phyloP scores from a whole-genome alignment of 352 stramenopile genomes.

The Phytophthora podocarpi region DNA sequence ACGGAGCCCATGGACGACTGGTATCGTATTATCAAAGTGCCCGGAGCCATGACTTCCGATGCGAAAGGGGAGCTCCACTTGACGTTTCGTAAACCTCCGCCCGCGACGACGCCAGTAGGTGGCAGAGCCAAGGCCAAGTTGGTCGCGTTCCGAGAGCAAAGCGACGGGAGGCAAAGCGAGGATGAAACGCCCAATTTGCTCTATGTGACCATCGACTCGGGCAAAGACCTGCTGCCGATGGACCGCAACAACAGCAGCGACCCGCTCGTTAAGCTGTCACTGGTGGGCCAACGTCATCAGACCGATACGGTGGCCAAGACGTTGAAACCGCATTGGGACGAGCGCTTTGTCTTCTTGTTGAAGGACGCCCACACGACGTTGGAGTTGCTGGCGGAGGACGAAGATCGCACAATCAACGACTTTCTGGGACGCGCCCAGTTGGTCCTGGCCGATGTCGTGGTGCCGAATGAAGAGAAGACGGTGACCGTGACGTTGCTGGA shows the following conservation, averaged over 20 bases:
- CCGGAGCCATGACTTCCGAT: conserved; percentile 54
- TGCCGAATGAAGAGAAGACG: conserved; percentile 50
- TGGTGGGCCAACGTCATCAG: conserved; percentile 74
- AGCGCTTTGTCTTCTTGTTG: conserved; percentile 66
- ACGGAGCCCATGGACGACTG: conserved; percentile 40
- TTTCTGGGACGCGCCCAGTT: conserved; percentile 66
- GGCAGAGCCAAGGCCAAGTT: conserved; percentile 27
- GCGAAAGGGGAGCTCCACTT: conserved; percentile 62
- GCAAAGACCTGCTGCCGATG: conserved; percentile 81
- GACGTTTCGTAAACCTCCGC: conserved; percentile 37
- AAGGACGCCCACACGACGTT: conserved; percentile 51
- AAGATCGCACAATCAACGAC: conserved; percentile 76
- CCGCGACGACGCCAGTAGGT: background rate
- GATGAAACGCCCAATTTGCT: conserved; percentile 54
- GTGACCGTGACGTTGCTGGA: conserved; percentile 56
- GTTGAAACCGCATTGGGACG: conserved; percentile 80
- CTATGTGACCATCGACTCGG: conserved; percentile 76
- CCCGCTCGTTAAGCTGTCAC: conserved; percentile 83
- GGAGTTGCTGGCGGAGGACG: conserved; percentile 66
- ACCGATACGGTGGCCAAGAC: conserved; percentile 73
- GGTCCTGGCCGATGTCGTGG: conserved; percentile 50
- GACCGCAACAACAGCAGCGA: conserved; percentile 82
- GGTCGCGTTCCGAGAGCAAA: conserved; percentile 23
- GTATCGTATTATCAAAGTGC: conserved; percentile 56
- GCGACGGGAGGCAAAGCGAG: no score